A percentile compares a stretch with the other conserved stretches of the same genome.
phyloP scores from a whole-genome alignment of 345 rosid genomes.

The Eucalyptus regnans region DNA sequence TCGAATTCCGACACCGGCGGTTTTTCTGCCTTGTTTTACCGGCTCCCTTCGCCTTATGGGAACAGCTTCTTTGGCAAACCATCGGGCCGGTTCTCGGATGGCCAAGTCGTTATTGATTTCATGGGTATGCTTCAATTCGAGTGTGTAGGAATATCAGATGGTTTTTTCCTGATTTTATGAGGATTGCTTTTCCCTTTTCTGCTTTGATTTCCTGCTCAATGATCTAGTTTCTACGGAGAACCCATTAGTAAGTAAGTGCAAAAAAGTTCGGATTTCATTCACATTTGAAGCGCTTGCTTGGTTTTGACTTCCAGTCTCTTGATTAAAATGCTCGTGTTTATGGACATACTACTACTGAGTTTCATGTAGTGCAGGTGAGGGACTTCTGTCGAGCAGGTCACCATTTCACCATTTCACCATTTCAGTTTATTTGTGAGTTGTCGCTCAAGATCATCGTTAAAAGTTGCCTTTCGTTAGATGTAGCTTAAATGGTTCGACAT shows the following conservation, averaged over 20 bases:
- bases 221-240: not conserved
- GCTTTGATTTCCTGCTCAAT: not conserved
- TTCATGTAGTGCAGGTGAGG: not conserved
- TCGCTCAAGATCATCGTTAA: not conserved
- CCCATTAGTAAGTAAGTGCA: not conserved
- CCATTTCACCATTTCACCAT: not conserved
- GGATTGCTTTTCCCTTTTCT: not conserved
- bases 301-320: not conserved
- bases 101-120: constrained; percentile 5
- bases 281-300: not conserved
- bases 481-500: not conserved
- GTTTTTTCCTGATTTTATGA: not conserved
- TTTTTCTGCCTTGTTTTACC: not conserved
- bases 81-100: constrained; percentile 2
- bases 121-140: not conserved
- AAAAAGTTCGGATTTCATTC: not conserved
- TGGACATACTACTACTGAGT: not conserved
- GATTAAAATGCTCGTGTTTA: not conserved
- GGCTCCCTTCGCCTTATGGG: not conserved
- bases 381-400: not conserved
- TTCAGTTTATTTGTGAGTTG: not conserved
- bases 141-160: not conserved
- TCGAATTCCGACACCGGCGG: constrained; percentile 10
- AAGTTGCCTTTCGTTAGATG: not conserved
- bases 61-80: not conserved